These are phyloP conservation scores for Eurotiales sp. DNA, from an alignment of 2,329 filamentous ascomycete species.

Conservation along the genomic window DNA sequence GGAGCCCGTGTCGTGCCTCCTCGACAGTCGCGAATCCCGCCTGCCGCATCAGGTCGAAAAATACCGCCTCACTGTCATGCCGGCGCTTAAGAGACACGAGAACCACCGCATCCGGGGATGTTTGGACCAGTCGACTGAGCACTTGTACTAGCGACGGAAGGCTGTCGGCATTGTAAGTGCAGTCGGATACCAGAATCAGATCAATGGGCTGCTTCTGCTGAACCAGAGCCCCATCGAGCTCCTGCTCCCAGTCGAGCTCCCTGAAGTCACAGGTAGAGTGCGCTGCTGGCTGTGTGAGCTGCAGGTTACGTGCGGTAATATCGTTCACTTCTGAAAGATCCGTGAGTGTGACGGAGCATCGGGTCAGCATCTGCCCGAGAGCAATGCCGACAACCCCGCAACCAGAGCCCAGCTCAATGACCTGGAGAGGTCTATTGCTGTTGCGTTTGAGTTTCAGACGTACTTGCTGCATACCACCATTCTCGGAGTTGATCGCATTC, in stretches of 20 bases:
- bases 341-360: constrained; percentile 57
- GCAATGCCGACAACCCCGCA: constrained; percentile 66
- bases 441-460: constrained; percentile 20
- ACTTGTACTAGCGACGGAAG: constrained; percentile 60
- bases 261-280: constrained; percentile 46
- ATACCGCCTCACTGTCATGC: constrained; percentile 62
- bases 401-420: constrained; percentile 65
- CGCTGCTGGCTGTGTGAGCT: constrained; percentile 39
- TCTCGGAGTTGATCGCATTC: constrained; percentile 31
- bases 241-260: constrained; percentile 61
- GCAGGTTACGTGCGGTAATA: constrained; percentile 56
- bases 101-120: constrained; percentile 49
- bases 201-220: constrained; percentile 45
- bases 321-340: constrained; percentile 63
- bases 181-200: constrained; percentile 64
- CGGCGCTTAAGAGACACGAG: constrained; percentile 64
- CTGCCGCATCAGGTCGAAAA: constrained; percentile 59
- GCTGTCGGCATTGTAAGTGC: constrained; percentile 69
- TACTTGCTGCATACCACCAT: constrained; percentile 26
- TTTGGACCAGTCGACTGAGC: constrained; percentile 46
- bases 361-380: constrained; percentile 52
- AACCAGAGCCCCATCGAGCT: constrained; percentile 41
- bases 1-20: constrained; percentile 32
- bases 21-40: constrained; percentile 33
- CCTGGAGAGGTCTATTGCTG: constrained; percentile 37